Base-by-base conservation (phyloP, 768 basidiomycete genomes). In the Leucosporidium creatinivorum region DNA sequence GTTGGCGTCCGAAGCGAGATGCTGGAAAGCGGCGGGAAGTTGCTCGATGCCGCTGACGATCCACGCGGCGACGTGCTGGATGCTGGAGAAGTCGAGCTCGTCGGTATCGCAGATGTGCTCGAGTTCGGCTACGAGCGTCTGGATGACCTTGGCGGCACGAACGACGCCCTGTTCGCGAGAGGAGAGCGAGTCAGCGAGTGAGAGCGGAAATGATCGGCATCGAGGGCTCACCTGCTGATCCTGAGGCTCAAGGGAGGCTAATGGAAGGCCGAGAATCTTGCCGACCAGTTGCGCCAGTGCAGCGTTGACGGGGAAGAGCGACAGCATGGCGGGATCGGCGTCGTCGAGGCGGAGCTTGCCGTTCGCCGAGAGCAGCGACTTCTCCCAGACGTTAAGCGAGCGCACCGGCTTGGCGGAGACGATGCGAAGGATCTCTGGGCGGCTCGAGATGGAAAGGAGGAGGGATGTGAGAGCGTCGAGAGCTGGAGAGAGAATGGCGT, bases 81-180 rank as follows among this genome's bases (percentile, higher is more conserved):
- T 78, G 3, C 83, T 81, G 1, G 88, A 89, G 73, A 87, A 87
- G 77, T 91, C 85, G 66, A 88, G 81, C 4, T 79, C 73, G 5
- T 78, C 58, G 23, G 78, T 73, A 31, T 73, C 72, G 21, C 81
- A 75, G 39, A 81, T 79, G 50, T 78, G 77, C 66, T 81, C 81
- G 55, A 90, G 79, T 67, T 82, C 78, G 31, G 75, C 64, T 9
- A 79, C 77, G 26, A 80, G 76, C 50, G 75, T 66, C 30, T 81
- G 76, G 51, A 80, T 75, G 56, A 75, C 67, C 79, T 80, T 69
- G 61, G 62, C 51, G n/a, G 51, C 30, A 8, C 36, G 57, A 30
- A 21, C 48, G 39, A 71, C 58, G 0, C 58, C 63, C 66, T 69
- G 55, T 13, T 7, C 39, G 13, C 8, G 39, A 33, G 25, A 10